These are phyloP conservation scores for Aspergillus spinulosporus DNA, from an alignment of 2,329 filamentous ascomycete species.

Conservation along the genomic window DNA sequence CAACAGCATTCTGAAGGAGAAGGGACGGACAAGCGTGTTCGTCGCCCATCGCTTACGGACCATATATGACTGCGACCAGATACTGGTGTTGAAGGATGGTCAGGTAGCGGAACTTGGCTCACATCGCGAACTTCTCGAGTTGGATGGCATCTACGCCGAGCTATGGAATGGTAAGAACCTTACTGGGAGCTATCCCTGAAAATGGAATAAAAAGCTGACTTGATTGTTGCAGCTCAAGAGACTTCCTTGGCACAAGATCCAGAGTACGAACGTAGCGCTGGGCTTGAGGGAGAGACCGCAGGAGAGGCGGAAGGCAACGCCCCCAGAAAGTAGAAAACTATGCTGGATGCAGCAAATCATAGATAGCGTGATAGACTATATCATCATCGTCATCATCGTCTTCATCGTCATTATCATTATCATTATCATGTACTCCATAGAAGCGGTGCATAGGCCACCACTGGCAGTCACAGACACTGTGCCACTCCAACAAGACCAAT, in stretches of 20 bases:
- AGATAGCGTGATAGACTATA: no score
- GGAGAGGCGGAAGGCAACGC: constrained; percentile 18
- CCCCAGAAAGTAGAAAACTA: constrained; percentile 4
- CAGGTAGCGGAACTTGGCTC: constrained; percentile 85
- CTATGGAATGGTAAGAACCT: constrained; percentile 76
- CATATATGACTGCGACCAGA: constrained; percentile 89
- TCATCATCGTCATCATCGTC: no score
- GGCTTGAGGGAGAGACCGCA: constrained; percentile 35
- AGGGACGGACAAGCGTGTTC: constrained; percentile 86
- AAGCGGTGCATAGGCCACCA: not conserved
- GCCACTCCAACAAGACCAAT: not conserved
- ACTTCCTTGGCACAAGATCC: constrained; percentile 48
- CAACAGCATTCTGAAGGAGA: constrained; percentile 86
- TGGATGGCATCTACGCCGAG: constrained; percentile 74
- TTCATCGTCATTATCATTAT: no score
- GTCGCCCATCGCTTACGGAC: constrained; percentile 90
- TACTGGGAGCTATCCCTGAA: not conserved
- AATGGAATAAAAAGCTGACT: constrained; percentile 9
- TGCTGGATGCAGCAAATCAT: not conserved
- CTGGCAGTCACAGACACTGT: not conserved
- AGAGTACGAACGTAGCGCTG: constrained; percentile 45
- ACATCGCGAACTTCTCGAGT: constrained; percentile 78
- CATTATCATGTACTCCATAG: not conserved
- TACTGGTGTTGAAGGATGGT: constrained; percentile 85
- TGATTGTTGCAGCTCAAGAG: constrained; percentile 58